Evolutionary conservation across 164 flowering plant species (phyloP), one percentile per base, ranked within the genome.

Genomic region (Platanus orientalis): DNA sequence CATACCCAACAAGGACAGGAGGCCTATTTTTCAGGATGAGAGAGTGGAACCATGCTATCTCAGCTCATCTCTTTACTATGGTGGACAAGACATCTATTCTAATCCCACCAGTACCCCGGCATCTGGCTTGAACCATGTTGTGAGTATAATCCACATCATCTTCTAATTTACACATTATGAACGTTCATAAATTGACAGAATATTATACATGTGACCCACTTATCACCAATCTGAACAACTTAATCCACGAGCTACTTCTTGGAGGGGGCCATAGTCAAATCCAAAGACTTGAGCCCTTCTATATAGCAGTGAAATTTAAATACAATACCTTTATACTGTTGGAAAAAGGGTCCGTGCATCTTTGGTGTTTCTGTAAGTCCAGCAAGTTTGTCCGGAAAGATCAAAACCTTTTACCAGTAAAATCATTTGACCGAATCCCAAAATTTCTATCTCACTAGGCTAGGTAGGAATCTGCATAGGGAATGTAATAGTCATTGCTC

Each of bases 11-110:
- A 83, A 71, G 66, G 78, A 75, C 39, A 51, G 70, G 49, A 76
- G 25, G 27, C 58, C 79, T 29, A 55, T 60, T 44, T 77, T 59
- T 48, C 77, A 74, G 60, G 81, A 78, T 68, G 78, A 73, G 65
- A 72, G 65, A 55, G 73, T 58, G 12, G 83, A 75, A 57, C 90
- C 90, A 1, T 84, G 88, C 61, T 75, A 79, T 70, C 78, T 79
- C 54, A 86, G 89, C 76, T 86, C 92, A 32, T 92, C 98, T 36
- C 69, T 92, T 23, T 86, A 87, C 66, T 92, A 89, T 62, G 98
- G 98, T 66, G 94, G 92, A 16, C 96, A 80, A 69, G 94, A 89
- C 60, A 59, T 78, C 29, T 89, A 81, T 56, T 71, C 84, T 28
- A 67, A 65, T 36, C 65, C 84, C 30, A 58, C 88, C 32, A 72